phyloP scores from a whole-genome alignment of 23 red algal species.

The Gracilaria vermiculophylla region DNA sequence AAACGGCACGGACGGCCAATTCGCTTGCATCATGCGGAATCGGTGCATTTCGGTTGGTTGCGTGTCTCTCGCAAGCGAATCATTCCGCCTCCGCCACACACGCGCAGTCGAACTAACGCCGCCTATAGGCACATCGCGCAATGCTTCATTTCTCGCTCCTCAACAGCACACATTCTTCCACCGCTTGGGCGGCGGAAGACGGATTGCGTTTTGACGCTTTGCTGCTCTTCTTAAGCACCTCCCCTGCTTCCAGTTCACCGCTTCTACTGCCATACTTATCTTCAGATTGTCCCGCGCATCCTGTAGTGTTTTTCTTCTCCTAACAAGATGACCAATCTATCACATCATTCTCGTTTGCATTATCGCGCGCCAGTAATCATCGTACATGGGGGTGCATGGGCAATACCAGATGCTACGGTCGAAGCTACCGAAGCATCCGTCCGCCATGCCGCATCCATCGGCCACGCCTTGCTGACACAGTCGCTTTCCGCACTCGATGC shows the following conservation, averaged over 20 bases:
- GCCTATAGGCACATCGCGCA: not conserved
- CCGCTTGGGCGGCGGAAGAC: not conserved
- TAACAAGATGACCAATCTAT: not conserved
- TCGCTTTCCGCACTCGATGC: constrained; percentile 53
- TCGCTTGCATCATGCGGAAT: not conserved
- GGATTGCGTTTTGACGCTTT: not conserved
- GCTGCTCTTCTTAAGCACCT: not conserved
- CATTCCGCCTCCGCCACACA: not conserved
- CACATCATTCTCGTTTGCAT: not conserved
- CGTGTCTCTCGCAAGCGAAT: not conserved
- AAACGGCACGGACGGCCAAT: not conserved
- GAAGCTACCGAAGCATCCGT: constrained; percentile 49
- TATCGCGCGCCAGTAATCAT: constrained; percentile 47
- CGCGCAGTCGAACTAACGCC: not conserved
- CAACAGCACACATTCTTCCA: not conserved
- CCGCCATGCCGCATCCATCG: constrained; percentile 37
- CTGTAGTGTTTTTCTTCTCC: not conserved
- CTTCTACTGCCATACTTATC: not conserved
- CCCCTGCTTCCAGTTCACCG: not conserved
- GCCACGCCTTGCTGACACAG: constrained; percentile 28
- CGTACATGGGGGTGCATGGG: constrained; percentile 84
- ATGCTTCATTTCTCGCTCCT: not conserved
- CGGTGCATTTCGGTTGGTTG: constrained; percentile 15
- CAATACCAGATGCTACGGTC: constrained; percentile 52
- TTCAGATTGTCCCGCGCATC: not conserved